These are phyloP conservation scores for Ceratobasidium sp. DNA, from an alignment of 1,284 basidiomycete species.

Conservation along the genomic window DNA sequence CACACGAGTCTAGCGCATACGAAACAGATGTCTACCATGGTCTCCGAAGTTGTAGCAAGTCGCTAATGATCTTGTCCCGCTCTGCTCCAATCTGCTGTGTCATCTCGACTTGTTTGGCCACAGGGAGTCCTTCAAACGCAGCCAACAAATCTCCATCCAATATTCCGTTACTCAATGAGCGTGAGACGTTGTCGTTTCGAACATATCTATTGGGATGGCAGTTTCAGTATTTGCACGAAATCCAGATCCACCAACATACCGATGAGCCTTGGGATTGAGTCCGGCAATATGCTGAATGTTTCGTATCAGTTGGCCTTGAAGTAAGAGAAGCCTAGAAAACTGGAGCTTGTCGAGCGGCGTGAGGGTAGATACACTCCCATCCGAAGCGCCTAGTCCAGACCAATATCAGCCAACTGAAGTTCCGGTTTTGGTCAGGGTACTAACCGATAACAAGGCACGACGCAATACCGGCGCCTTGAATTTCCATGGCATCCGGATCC, in stretches of 20 bases:
- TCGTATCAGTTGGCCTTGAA: slow-evolving; percentile 88
- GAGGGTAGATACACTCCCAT: slow-evolving; percentile 82
- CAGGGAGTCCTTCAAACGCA: slow-evolving; percentile 74
- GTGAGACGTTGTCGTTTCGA: slow-evolving; percentile 84
- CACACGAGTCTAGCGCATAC: no score
- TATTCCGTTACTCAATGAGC: slow-evolving; percentile 83
- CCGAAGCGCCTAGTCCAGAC: slow-evolving; percentile 63
- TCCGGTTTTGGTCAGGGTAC: slow-evolving; percentile 42
- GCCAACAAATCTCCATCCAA: slow-evolving; percentile 84
- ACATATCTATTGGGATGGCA: slow-evolving; percentile 68
- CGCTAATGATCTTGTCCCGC: slow-evolving; percentile 68
- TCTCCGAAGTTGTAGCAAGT: slow-evolving; percentile 54
- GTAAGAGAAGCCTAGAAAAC: slow-evolving; percentile 83
- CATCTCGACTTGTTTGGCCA: slow-evolving; percentile 77
- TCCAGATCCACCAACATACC: slow-evolving; percentile 59
- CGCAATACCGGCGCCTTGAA: slow-evolving; percentile 77
- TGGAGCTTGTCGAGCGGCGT: slow-evolving; percentile 80
- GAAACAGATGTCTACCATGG: slow-evolving; percentile 24
- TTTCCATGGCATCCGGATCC: slow-evolving; percentile 49
- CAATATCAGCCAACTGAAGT: background rate
- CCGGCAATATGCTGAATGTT: slow-evolving; percentile 92
- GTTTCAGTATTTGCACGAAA: background rate
- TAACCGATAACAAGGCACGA: slow-evolving; percentile 77
- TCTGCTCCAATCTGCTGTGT: slow-evolving; percentile 86
- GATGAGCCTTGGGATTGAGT: slow-evolving; percentile 88